phyloP scores from a whole-genome alignment of 768 basidiomycete species.

The Calvatia gigantea region DNA sequence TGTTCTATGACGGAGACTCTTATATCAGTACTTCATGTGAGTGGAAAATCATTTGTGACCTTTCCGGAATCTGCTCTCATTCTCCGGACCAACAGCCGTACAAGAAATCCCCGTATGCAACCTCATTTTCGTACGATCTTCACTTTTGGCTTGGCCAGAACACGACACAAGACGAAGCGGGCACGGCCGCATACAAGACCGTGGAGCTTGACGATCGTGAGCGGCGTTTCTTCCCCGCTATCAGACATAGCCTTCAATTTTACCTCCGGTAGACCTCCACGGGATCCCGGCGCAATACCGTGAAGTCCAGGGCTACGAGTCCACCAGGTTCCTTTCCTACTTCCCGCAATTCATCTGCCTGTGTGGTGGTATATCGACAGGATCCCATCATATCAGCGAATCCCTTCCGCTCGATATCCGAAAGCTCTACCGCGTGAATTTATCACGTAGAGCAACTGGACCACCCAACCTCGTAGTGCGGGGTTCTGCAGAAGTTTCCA shows the following conservation, averaged over 20 bases:
- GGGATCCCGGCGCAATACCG: constrained; percentile 59
- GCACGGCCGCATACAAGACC: constrained; percentile 63
- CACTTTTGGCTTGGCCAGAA: constrained; percentile 65
- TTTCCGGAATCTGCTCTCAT: not conserved
- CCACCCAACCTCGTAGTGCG: constrained; percentile 37
- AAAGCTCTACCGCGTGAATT: constrained; percentile 49
- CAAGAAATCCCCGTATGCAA: constrained; percentile 45
- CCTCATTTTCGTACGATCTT: constrained; percentile 49
- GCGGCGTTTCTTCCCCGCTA: constrained; percentile 17
- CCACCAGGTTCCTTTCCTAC: constrained; percentile 35
- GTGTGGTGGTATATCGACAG: constrained; percentile 28
- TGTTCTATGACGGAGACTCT: constrained; percentile 63
- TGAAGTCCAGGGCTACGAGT: constrained; percentile 59
- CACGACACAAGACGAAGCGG: constrained; percentile 59
- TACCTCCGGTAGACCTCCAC: constrained; percentile 40
- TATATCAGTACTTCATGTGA: constrained; percentile 62
- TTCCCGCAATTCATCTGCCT: constrained; percentile 27
- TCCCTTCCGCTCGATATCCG: constrained; percentile 31
- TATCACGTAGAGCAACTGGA: constrained; percentile 24
- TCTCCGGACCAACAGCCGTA: constrained; percentile 41
- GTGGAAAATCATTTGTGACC: constrained; percentile 16
- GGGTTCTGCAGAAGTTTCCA: constrained; percentile 39
- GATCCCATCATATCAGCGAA: constrained; percentile 30
- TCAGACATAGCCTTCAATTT: not conserved
- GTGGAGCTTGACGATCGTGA: constrained; percentile 64